A percentile compares a stretch with the other conserved stretches of the same genome.
Conservation (phyloP, 2,329 filamentous ascomycete species). For the Ceratocystiopsis brevicomis region DNA sequence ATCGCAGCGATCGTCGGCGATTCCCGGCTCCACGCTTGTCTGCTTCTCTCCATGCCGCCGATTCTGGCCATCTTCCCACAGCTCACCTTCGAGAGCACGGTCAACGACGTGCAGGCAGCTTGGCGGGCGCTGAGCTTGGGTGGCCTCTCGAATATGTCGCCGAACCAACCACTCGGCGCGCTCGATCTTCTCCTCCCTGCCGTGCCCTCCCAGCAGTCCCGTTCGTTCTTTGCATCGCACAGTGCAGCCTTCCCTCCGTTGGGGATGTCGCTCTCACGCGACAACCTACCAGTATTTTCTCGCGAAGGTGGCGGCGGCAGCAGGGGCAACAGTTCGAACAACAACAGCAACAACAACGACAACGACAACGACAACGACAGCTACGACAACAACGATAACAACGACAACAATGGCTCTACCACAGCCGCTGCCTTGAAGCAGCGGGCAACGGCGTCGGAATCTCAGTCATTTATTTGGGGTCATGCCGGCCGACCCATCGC, state of each 20-base stretch:
- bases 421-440: too few species aligned
- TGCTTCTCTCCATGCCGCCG: constrained; percentile 48
- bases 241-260: constrained; percentile 35
- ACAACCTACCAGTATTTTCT: constrained; percentile 12
- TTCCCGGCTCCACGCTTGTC: constrained; percentile 59
- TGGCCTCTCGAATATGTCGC: constrained; percentile 27
- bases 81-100: constrained; percentile 29
- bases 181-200: constrained; percentile 48
- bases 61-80: constrained; percentile 51
- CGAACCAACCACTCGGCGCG: constrained; percentile 28
- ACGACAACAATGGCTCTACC: too few species aligned
- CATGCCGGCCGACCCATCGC: too few species aligned
- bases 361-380: too few species aligned
- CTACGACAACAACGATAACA: too few species aligned
- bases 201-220: constrained; percentile 24
- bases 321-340: too few species aligned
- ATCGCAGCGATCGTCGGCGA: constrained; percentile 58
- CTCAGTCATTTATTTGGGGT: too few species aligned
- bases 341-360: too few species aligned
- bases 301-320: constrained; percentile 7
- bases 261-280: constrained; percentile 22
- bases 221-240: constrained; percentile 13
- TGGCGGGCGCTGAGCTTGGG: constrained; percentile 35
- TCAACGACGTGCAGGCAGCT: constrained; percentile 27
- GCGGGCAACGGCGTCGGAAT: too few species aligned